phyloP scores from a whole-genome alignment of 208 protist genomes.

The Trypanosoma avium region DNA sequence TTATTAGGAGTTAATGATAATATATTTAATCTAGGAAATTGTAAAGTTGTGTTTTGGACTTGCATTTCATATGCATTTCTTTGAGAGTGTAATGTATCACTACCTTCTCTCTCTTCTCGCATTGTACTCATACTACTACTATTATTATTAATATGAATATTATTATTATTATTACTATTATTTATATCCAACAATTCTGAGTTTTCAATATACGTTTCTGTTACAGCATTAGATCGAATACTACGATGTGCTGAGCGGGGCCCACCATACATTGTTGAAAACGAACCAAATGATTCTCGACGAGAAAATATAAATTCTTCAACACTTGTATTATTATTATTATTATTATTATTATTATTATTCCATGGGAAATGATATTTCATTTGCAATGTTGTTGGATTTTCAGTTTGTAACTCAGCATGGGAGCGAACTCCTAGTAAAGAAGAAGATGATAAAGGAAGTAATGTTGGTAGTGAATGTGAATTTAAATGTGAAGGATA shows the following conservation, averaged over 20 bases:
- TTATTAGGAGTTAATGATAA: too few relatives aligned
- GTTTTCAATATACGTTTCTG: constrained; percentile 7
- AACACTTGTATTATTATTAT: neutral
- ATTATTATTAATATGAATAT: neutral
- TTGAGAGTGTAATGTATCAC: too few relatives aligned
- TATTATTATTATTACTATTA: neutral
- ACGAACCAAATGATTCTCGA: constrained; percentile 9
- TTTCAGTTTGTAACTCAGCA: too few relatives aligned
- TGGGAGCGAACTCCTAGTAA: too few relatives aligned
- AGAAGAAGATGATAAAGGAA: neutral
- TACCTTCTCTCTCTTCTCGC: too few relatives aligned
- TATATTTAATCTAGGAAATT: too few relatives aligned
- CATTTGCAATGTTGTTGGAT: too few relatives aligned
- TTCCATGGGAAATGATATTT: neutral
- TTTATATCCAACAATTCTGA: neutral
- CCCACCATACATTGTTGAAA: neutral
- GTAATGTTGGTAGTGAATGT: neutral
- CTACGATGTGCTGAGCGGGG: neutral
- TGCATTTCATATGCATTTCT: too few relatives aligned
- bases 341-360: neutral
- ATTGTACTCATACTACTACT: too few relatives aligned
- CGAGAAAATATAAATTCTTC: neutral
- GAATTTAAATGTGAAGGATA: too few relatives aligned
- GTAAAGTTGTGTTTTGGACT: too few relatives aligned
- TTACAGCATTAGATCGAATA: neutral